Evolutionary conservation across 139 green algal species (phyloP).

Genomic region (Chlamydomonas sp.): DNA sequence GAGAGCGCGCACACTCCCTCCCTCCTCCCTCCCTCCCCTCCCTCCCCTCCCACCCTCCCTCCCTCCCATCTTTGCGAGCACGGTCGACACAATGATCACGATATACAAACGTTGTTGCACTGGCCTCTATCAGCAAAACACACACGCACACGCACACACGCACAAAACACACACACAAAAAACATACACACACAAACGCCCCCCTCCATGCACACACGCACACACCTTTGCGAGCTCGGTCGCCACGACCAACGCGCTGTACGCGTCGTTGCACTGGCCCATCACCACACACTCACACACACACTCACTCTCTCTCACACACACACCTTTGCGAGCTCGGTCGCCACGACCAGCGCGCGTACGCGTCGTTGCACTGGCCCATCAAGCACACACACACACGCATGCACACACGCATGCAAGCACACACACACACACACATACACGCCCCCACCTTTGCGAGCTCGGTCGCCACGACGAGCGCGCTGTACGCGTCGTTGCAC

Average conservation of each 20-base stretch:
- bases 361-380: no score
- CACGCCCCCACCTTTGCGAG: conserved; percentile 65
- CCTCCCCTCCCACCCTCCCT: no score
- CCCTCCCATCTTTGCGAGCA: no score
- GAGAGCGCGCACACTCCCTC: no score
- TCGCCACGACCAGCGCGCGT: no score
- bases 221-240: conserved; percentile 67
- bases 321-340: no score
- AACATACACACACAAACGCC: conserved; percentile 43
- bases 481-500: conserved; percentile 49
- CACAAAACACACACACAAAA: not conserved
- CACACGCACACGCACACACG: not conserved
- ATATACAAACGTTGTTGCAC: no score
- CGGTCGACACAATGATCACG: no score
- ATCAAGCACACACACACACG: not conserved
- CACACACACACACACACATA: conserved; percentile 11
- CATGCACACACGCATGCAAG: conserved; percentile 17
- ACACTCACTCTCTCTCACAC: no score
- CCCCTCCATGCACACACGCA: not conserved
- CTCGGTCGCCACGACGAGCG: conserved; percentile 54
- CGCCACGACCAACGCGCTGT: conserved; percentile 56
- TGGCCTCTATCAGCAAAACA: not conserved
- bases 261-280: conserved; percentile 61
- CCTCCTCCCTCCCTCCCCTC: no score
- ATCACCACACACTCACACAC: no score